Percentiles rank a stretch among this genome's conserved stretches.
Evolutionary conservation across 2,329 filamentous ascomycete genomes (phyloP).

Genomic region (Sordariomycetes sp.): DNA sequence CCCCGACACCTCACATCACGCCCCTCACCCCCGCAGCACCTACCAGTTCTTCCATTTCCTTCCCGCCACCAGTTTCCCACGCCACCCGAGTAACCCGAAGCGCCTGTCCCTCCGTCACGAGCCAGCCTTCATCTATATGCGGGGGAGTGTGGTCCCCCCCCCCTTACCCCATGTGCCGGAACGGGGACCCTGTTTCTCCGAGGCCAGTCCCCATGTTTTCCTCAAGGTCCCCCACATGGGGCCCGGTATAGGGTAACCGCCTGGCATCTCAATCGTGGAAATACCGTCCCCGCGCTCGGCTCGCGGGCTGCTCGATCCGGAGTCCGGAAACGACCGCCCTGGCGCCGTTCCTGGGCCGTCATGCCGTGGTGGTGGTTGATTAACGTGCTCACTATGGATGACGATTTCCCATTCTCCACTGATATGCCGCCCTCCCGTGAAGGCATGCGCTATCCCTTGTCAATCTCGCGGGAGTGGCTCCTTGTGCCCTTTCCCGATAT

Average conservation of each 20-base stretch:
- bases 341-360: background rate
- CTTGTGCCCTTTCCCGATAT: background rate
- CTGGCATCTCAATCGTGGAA: background rate
- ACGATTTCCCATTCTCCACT: background rate
- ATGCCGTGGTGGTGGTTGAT: background rate
- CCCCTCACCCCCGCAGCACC: too few species aligned
- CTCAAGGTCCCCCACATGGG: background rate
- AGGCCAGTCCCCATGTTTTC: background rate
- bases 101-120: background rate
- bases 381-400: background rate
- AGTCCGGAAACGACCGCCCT: background rate
- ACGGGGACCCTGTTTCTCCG: background rate
- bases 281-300: constrained; percentile 1
- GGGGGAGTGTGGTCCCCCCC: background rate
- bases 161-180: background rate
- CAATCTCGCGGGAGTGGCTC: background rate
- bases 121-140: background rate
- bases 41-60: too few species aligned
- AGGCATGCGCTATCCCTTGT: background rate
- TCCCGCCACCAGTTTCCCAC: too few species aligned
- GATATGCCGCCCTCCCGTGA: background rate
- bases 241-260: background rate
- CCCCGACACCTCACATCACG: too few species aligned
- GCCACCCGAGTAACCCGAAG: too few species aligned
- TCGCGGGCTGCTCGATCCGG: constrained; percentile 2